These are phyloP conservation scores for Panicum hallii DNA, from an alignment of 202 grass and related monocot species.

Conservation along the genomic window DNA sequence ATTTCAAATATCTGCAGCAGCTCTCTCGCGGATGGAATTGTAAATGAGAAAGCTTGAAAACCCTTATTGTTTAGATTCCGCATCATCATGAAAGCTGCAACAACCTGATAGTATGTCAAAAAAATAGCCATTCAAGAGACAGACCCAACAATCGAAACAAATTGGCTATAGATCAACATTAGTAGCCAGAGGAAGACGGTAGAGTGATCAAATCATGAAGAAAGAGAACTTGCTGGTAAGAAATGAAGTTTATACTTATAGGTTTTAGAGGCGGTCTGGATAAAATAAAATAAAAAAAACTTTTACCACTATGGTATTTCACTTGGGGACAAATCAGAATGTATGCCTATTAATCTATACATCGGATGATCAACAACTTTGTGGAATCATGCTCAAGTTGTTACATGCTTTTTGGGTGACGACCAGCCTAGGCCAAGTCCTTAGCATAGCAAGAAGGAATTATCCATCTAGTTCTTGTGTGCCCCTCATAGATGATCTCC, in stretches of 20 bases:
- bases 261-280: neutral
- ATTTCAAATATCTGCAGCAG: conserved; percentile 91
- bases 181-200: conserved; percentile 24
- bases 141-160: conserved; percentile 25
- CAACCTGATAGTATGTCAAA: conserved; percentile 62
- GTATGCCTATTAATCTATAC: neutral
- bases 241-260: neutral
- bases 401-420: neutral
- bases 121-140: conserved; percentile 19
- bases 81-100: conserved; percentile 98
- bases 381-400: conserved; percentile 19
- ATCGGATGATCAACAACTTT: neutral
- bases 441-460: neutral
- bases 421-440: neutral
- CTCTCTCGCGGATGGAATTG: conserved; percentile 74
- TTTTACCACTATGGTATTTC: neutral
- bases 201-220: conserved; percentile 31
- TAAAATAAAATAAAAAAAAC: neutral
- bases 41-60: conserved; percentile 73
- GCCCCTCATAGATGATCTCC: neutral
- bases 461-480: neutral
- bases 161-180: conserved; percentile 31
- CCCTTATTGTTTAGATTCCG: conserved; percentile 72
- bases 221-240: conserved; percentile 22
- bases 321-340: conserved; percentile 7